Evolutionary conservation across 495 filamentous ascomycete genomes (phyloP).

Genomic region (Neurospora sp.): DNA sequence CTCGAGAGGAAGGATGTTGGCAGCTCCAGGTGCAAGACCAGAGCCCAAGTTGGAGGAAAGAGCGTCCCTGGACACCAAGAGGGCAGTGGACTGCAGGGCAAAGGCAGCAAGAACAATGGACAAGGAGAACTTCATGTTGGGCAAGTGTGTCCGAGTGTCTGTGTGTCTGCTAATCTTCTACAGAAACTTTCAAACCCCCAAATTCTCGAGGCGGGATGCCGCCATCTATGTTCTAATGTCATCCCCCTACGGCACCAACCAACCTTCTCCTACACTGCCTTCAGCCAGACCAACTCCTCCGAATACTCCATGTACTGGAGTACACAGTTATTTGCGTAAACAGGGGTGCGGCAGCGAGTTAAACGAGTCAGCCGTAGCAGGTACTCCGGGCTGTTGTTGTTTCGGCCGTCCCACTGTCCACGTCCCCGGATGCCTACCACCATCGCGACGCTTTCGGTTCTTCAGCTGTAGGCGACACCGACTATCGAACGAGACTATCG

Average conservation of each 20-base stretch:
- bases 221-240: background rate
- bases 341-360: background rate
- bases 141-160: background rate
- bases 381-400: background rate
- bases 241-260: background rate
- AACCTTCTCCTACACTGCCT: background rate
- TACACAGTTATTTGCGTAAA: background rate
- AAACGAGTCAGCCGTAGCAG: background rate
- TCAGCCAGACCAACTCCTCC: background rate
- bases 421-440: background rate
- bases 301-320: background rate
- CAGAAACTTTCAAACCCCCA: background rate
- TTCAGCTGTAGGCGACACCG: background rate
- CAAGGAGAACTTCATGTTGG: constrained; percentile 5
- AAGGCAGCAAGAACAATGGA: background rate
- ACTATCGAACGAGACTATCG: background rate
- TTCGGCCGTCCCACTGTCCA: background rate
- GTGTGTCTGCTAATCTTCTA: background rate
- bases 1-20: background rate
- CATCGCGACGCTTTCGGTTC: background rate
- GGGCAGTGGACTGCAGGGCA: background rate
- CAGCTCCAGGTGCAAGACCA: background rate
- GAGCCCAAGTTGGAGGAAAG: background rate
- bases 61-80: background rate
- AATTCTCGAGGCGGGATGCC: background rate